phyloP scores from a whole-genome alignment of 2,329 filamentous ascomycete genomes.

The Sphaerulina musiva region DNA sequence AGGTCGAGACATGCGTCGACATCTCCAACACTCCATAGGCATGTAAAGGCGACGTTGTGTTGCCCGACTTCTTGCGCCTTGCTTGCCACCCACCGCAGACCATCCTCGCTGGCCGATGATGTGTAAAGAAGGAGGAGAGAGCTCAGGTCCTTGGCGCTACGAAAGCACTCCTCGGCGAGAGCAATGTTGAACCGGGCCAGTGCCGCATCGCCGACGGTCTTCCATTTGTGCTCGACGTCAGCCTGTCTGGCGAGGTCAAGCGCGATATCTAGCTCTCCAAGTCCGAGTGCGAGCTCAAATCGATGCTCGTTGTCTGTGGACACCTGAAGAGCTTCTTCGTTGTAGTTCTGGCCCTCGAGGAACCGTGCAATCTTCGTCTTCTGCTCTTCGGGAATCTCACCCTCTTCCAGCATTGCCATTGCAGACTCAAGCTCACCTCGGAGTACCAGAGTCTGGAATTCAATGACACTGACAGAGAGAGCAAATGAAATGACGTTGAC shows the following conservation, averaged over 20 bases:
- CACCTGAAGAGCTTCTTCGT: conserved; percentile 88
- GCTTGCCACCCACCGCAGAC: conserved; percentile 63
- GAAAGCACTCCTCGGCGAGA: conserved; percentile 88
- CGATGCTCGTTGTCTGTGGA: conserved; percentile 94
- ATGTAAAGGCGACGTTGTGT: conserved; percentile 90
- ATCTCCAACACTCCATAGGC: conserved; percentile 80
- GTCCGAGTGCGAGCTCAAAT: conserved; percentile 79
- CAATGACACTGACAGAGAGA: conserved; percentile 84
- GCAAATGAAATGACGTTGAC: conserved; percentile 84
- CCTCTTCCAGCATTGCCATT: conserved; percentile 63
- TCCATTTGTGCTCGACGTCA: conserved; percentile 96
- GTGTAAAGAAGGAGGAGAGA: conserved; percentile 83
- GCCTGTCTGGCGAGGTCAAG: conserved; percentile 75
- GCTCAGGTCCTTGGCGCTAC: conserved; percentile 80
- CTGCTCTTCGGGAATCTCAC: conserved; percentile 78
- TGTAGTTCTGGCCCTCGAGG: conserved; percentile 93
- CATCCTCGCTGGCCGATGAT: conserved; percentile 71
- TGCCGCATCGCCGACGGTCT: conserved; percentile 88
- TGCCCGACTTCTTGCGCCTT: conserved; percentile 70
- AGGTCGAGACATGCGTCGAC: conserved; percentile 74
- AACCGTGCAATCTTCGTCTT: conserved; percentile 98
- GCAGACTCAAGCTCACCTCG: conserved; percentile 90
- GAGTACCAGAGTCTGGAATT: conserved; percentile 94
- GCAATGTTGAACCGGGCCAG: conserved; percentile 78
- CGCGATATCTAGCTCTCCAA: conserved; percentile 79